A percentile compares a stretch with the other conserved stretches of the same genome.
phyloP scores from a whole-genome alignment of 768 basidiomycete species.

The Russula brevipes region DNA sequence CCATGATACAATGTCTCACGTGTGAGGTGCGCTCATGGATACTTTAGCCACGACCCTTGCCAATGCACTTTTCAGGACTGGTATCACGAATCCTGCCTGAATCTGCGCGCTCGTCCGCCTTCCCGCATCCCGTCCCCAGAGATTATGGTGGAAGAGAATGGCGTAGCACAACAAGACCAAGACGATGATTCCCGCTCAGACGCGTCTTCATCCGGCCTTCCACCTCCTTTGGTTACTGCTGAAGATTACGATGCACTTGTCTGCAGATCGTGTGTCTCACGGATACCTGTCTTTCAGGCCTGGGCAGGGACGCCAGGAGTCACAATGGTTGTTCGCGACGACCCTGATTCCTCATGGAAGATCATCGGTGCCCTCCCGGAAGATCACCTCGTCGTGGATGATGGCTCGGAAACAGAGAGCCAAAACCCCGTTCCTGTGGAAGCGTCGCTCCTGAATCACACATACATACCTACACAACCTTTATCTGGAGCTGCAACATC shows the following conservation, averaged over 20 bases:
- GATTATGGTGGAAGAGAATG: not conserved
- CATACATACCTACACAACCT: not conserved
- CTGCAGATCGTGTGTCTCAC: slow-evolving; percentile 62
- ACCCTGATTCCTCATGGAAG: slow-evolving; percentile 46
- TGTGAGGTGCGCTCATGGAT: slow-evolving; percentile 59
- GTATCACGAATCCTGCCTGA: slow-evolving; percentile 88
- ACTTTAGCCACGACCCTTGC: slow-evolving; percentile 10
- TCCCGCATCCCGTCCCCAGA: slow-evolving; percentile 40
- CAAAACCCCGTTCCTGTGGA: not conserved
- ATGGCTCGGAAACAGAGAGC: slow-evolving; percentile 1
- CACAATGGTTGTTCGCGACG: slow-evolving; percentile 61
- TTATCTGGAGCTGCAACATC: not conserved
- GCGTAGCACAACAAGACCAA: slow-evolving; percentile 26
- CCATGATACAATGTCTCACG: slow-evolving; percentile 83
- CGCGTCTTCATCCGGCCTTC: slow-evolving; percentile 57
- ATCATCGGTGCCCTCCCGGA: slow-evolving; percentile 35
- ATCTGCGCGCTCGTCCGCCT: slow-evolving; percentile 61
- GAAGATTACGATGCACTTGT: slow-evolving; percentile 72
- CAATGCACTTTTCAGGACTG: slow-evolving; percentile 55
- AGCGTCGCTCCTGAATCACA: not conserved
- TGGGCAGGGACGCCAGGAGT: slow-evolving; percentile 65
- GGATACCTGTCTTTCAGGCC: slow-evolving; percentile 46
- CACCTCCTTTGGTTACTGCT: slow-evolving; percentile 61
- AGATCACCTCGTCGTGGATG: slow-evolving; percentile 24
- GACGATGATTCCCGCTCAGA: slow-evolving; percentile 53